A percentile compares a stretch with the other conserved stretches of the same genome.
These are phyloP conservation scores for Fusarium pseudocircinatum DNA, from an alignment of 2,329 filamentous ascomycete genomes.

Conservation along the genomic window DNA sequence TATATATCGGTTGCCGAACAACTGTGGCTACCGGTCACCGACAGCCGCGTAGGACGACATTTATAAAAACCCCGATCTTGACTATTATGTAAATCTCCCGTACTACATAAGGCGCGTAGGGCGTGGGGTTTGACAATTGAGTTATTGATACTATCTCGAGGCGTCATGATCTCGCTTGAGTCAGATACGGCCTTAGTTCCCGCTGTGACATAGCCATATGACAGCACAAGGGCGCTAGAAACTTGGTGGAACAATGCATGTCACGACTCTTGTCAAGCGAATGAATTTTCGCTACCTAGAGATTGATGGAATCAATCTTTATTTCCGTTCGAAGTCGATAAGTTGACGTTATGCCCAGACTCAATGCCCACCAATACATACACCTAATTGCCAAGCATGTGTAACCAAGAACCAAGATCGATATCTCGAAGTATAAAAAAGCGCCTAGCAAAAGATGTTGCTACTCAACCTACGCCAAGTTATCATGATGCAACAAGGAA, in stretches of 20 bases:
- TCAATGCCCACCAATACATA: background rate
- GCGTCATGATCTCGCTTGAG: background rate
- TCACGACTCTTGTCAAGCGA: background rate
- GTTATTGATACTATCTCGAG: background rate
- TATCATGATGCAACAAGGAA: background rate
- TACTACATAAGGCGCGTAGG: background rate
- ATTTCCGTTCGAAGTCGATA: background rate
- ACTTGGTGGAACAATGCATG: background rate
- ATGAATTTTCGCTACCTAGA: background rate
- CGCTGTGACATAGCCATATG: background rate
- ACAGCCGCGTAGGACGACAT: constrained; percentile 9
- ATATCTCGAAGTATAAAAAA: background rate
- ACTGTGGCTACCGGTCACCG: constrained; percentile 20
- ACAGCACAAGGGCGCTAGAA: background rate
- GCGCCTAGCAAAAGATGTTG: background rate
- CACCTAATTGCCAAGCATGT: background rate
- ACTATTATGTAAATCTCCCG: background rate
- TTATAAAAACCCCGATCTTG: background rate
- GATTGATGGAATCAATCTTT: background rate
- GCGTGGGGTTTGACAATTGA: background rate
- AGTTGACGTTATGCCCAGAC: background rate
- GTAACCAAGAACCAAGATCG: background rate
- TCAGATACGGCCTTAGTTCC: background rate
- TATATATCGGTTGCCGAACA: background rate
- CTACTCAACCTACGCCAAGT: background rate